Evolutionary conservation across 371 early-diverging fungal species (phyloP), one percentile per base, ranked within the genome.

Genomic region (Rhizomucor pusillus): DNA sequence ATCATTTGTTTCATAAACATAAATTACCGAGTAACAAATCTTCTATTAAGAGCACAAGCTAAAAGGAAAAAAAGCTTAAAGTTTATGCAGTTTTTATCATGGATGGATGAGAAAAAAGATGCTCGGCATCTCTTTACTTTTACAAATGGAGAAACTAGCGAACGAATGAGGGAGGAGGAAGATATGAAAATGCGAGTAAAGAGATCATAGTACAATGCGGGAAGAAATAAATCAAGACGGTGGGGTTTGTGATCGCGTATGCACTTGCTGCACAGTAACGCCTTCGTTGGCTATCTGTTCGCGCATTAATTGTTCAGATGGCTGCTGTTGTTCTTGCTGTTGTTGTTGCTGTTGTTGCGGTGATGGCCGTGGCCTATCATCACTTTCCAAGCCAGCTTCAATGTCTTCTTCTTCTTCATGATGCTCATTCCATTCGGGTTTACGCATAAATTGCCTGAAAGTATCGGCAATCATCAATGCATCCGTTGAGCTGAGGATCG

Each of bases 381-480:
- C 52, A 18, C 39, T 47, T 9, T 60, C 51, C 5, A 43, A 40
- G 18, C 52, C 55, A 22, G 53, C 51, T 19, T 53, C 50, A 35
- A 52, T 43, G 11, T 59, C 59, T 14, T 60, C 59, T 37, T 61
- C 58, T 37, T 66, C 60, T 22, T 71, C 68, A 7, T 61, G 46
- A 34, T 59, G 59, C 44, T 73, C 77, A 40, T 65, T 71, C 79
- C 79, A 78, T 35, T 75, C 75, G 13, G 79, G 79, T 52, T 78
- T 78, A 51, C 79, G 69, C 75, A 78, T 71, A 29, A 70, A 69
- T 36, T 75, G 73, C 34, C 79, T 60, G 47, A 78, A 78, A 1
- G 75, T 78, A 40, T 78, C 79, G 12, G 75, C 79, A 34, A 78
- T 75, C 75, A 78, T 65, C 11, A 78, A 25, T 0, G 79, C 79